Conservation (phyloP, 2,329 filamentous ascomycete genomes). For the Fonsecaea pedrosoi region DNA sequence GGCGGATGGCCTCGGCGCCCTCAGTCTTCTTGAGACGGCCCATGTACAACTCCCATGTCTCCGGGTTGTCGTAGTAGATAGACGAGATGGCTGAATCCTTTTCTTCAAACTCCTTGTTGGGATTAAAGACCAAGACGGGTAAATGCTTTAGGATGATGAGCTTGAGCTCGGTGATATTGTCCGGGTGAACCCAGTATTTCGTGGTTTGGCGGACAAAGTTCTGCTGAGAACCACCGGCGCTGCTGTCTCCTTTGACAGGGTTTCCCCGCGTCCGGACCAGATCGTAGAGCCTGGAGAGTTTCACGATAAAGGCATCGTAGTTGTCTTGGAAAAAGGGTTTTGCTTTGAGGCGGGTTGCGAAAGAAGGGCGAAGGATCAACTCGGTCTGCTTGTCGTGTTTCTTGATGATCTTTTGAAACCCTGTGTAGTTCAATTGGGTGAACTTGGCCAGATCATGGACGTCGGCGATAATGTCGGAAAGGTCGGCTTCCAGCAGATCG, state of each 20-base stretch:
- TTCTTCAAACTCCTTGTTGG: conserved; percentile 92
- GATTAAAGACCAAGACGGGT: conserved; percentile 95
- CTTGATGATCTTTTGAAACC: conserved; percentile 99
- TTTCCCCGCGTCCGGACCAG: conserved; percentile 91
- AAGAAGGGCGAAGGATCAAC: conserved; percentile 94
- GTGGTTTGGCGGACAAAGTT: conserved; percentile 97
- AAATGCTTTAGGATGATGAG: conserved; percentile 97
- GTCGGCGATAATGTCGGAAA: conserved; percentile 97
- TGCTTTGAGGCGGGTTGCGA: conserved; percentile 89
- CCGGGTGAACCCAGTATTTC: conserved; percentile 99
- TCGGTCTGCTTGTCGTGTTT: conserved; percentile 99
- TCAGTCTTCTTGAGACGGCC: conserved; percentile 97
- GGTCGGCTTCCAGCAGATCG: conserved; percentile 86
- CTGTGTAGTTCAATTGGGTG: conserved; percentile 97
- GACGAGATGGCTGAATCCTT: conserved; percentile 95
- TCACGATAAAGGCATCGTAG: conserved; percentile 93
- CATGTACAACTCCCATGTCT: conserved; percentile 92
- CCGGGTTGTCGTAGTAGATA: conserved; percentile 96
- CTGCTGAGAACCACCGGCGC: conserved; percentile 88
- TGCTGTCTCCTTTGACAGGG: conserved; percentile 87
- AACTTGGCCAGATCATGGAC: conserved; percentile 98
- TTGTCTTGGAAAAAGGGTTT: conserved; percentile 99
- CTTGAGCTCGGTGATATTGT: conserved; percentile 98
- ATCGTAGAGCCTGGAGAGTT: conserved; percentile 94
- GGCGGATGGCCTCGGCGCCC: conserved; percentile 92